Evolutionary conservation across 805 yeast species (phyloP).

Genomic region (Starmera dryadoides): DNA sequence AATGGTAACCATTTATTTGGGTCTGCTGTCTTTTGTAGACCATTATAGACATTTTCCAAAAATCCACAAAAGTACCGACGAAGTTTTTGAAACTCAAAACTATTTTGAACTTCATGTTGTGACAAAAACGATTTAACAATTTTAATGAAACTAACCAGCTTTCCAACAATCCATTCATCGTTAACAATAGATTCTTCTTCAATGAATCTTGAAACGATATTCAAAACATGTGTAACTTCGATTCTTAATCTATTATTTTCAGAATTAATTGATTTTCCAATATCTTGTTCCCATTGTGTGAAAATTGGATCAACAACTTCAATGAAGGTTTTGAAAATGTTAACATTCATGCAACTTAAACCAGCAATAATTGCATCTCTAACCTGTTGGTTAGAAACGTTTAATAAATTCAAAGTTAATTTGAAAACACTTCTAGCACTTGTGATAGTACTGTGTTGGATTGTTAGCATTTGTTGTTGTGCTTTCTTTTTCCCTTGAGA

Average conservation of each 20-base stretch:
- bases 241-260: conserved; percentile 48
- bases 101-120: conserved; percentile 48
- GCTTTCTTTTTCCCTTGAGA: conserved; percentile 71
- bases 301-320: conserved; percentile 65
- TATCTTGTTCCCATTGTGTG: conserved; percentile 46
- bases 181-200: conserved; percentile 40
- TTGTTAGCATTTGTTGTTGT: conserved; percentile 63
- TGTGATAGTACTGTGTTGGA: conserved; percentile 87
- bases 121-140: conserved; percentile 56
- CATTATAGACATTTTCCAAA: conserved; percentile 64
- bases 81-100: conserved; percentile 66
- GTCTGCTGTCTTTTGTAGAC: conserved; percentile 35
- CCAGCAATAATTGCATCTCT: conserved; percentile 89
- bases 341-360: conserved; percentile 80
- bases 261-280: conserved; percentile 23
- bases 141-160: conserved; percentile 53
- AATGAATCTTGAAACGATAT: conserved; percentile 59
- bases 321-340: conserved; percentile 74
- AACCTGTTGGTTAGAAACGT: conserved; percentile 59
- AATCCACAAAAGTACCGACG: conserved; percentile 81
- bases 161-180: conserved; percentile 65
- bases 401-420: conserved; percentile 77
- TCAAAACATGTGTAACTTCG: conserved; percentile 72
- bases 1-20: conserved; percentile 66
- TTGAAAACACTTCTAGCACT: conserved; percentile 86